Conservation (phyloP, 768 basidiomycete species). For the Lepiota brunneoincarnata region DNA sequence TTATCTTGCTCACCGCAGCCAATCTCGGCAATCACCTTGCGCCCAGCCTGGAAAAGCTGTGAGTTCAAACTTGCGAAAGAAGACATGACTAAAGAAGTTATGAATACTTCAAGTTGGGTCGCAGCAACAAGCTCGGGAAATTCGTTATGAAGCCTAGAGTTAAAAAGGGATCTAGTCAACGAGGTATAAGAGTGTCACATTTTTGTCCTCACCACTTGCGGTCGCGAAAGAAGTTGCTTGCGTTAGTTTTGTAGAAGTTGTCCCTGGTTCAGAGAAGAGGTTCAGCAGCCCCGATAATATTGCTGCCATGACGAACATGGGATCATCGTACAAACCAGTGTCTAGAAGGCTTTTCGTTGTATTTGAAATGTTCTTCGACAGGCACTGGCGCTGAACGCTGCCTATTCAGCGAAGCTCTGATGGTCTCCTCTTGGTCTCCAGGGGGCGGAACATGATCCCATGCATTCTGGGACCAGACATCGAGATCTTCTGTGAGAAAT, state of each 20-base stretch:
- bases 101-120: conserved; percentile 57
- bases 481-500: conserved; percentile 64
- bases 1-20: conserved; percentile 76
- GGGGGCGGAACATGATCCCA: conserved; percentile 92
- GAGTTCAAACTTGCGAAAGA: conserved; percentile 13
- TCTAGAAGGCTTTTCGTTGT: conserved; percentile 70
- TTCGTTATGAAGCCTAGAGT: conserved; percentile 81
- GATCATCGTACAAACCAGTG: conserved; percentile 53
- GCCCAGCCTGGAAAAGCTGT: conserved; percentile 60
- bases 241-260: conserved; percentile 85
- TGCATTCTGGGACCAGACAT: conserved; percentile 85
- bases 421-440: conserved; percentile 73
- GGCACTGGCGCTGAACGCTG: conserved; percentile 77
- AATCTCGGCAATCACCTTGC: conserved; percentile 75
- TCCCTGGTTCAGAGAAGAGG: conserved; percentile 60
- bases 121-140: conserved; percentile 84
- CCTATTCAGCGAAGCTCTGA: conserved; percentile 62
- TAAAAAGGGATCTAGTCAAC: conserved; percentile 11
- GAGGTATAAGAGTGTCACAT: conserved; percentile 3
- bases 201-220: conserved; percentile 67
- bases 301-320: background rate
- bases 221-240: conserved; percentile 90
- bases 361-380: conserved; percentile 64
- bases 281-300: background rate
- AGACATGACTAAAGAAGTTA: background rate